Conservation (phyloP, 371 early-diverging fungal species). For the Mortierella sp. region DNA sequence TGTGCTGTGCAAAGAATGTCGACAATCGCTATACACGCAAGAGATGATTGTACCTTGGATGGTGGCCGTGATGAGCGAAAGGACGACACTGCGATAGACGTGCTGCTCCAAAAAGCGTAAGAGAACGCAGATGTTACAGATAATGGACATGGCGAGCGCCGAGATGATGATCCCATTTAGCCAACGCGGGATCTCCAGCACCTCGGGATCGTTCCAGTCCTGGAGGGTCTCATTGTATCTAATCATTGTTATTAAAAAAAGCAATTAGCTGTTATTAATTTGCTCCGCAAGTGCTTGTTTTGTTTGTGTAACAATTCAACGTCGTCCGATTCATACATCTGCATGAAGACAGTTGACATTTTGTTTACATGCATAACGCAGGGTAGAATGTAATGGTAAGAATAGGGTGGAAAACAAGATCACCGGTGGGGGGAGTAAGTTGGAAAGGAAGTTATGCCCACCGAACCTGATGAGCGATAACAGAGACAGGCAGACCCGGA, state of each 20-base stretch:
- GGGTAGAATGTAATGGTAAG: neutral
- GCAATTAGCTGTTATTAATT: neutral
- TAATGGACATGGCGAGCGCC: conserved; percentile 30
- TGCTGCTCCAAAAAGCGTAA: conserved; percentile 43
- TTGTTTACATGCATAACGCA: neutral
- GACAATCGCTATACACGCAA: neutral
- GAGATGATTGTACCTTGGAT: conserved; percentile 23
- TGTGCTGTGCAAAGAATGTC: neutral
- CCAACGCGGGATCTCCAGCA: conserved; percentile 24
- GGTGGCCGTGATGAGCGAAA: conserved; percentile 33
- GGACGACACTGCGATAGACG: conserved; percentile 28
- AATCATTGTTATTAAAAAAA: neutral
- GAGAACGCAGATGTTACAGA: conserved; percentile 45
- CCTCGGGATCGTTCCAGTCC: conserved; percentile 11
- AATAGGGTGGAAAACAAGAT: neutral
- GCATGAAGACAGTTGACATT: no score
- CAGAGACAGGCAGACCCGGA: neutral
- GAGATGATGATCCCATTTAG: conserved; percentile 20
- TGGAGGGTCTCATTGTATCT: conserved; percentile 23
- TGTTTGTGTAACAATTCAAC: neutral
- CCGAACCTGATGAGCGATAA: neutral
- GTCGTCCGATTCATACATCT: neutral
- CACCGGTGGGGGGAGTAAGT: neutral
- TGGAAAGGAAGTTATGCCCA: neutral
- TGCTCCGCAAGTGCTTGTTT: neutral